Base-by-base conservation (phyloP, 176 grass and related monocot species). In the Paspalum notatum region DNA sequence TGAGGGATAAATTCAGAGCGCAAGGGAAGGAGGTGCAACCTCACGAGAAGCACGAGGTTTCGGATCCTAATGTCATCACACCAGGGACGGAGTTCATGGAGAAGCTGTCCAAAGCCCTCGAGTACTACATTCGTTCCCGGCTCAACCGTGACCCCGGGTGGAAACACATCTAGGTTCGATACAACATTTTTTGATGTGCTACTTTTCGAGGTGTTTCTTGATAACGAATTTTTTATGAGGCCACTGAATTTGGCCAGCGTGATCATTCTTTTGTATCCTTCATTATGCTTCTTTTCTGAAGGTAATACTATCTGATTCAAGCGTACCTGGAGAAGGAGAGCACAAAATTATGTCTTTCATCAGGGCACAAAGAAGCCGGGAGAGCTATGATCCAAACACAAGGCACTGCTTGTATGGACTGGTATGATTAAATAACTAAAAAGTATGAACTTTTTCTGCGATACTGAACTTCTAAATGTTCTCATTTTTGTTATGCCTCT, bases 311-410 rank as follows among this genome's bases (percentile, higher is more conserved):
- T 93, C 89, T 20, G 89, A 97, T 77, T 76, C 89, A 15, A 97
- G 87, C 76, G 87, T 97, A 41, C 91, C 89, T 14, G 94, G 94
- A 48, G 94, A 97, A 82, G 94, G 94, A 11, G 94, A 94, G 82
- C 94, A 97, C 76, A 97, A 97, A 75, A 78, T 97, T 38, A 89
- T 86, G 68, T 87, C 88, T 16, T 98, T 87, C 83, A 98, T 98
- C 42, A 83, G 92, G 0, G 65, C 61, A 4, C 95, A 98, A 60
- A 73, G 90, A 25, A 81, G 85, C 78, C 52, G 66, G 26, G 76
- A 87, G 54, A 73, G 46, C 26, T 97, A 85, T 85, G 95, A 94
- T 49, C 90, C 85, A 39, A 97, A 94, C 62, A 92, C 90, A 9
- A 85, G 85, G 2, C 95, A 97, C 52, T 98, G 95, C 48, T 88